Evolutionary conservation across 83 land plant genomes (phyloP).

Genomic region (Diphasiastrum complanatum): DNA sequence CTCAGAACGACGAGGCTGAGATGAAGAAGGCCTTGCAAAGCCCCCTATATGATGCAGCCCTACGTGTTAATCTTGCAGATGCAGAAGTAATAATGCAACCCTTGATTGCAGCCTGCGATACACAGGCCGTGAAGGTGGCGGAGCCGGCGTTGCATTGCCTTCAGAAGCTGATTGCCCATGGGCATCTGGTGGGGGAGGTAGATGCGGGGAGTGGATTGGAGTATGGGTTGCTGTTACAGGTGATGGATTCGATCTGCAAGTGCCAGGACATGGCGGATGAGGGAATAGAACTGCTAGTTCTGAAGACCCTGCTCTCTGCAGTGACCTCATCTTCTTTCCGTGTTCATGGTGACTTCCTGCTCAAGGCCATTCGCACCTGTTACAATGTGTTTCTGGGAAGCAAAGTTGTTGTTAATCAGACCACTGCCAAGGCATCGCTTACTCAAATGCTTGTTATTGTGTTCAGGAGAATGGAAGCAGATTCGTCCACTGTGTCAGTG

Average conservation of each 20-base stretch:
- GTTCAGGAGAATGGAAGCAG: slow-evolving; percentile 93
- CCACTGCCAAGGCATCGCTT: slow-evolving; percentile 89
- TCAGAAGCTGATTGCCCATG: slow-evolving; percentile 54
- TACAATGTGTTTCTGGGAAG: slow-evolving; percentile 76
- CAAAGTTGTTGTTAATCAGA: slow-evolving; percentile 74
- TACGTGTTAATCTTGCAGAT: slow-evolving; percentile 33
- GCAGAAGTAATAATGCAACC: slow-evolving; percentile 57
- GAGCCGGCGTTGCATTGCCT: slow-evolving; percentile 76
- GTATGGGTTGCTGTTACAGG: slow-evolving; percentile 16
- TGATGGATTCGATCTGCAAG: not conserved
- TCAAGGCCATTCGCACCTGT: slow-evolving; percentile 70
- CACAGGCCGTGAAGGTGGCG: slow-evolving; percentile 51
- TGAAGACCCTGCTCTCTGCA: slow-evolving; percentile 73
- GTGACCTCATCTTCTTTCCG: slow-evolving; percentile 69
- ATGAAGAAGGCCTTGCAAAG: slow-evolving; percentile 16
- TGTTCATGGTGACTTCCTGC: slow-evolving; percentile 75
- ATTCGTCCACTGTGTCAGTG: slow-evolving; percentile 78
- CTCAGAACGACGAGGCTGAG: slow-evolving; percentile 5
- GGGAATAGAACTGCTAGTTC: slow-evolving; percentile 33
- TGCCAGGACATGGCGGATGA: not conserved
- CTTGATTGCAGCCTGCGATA: slow-evolving; percentile 53
- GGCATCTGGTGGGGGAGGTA: slow-evolving; percentile 50
- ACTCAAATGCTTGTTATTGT: slow-evolving; percentile 95
- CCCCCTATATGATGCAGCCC: slow-evolving; percentile 26
- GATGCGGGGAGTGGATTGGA: slow-evolving; percentile 17